Percentiles rank a stretch among this genome's conserved stretches.
Conservation (phyloP, 179 eudicot species). For the Silene coronaria region DNA sequence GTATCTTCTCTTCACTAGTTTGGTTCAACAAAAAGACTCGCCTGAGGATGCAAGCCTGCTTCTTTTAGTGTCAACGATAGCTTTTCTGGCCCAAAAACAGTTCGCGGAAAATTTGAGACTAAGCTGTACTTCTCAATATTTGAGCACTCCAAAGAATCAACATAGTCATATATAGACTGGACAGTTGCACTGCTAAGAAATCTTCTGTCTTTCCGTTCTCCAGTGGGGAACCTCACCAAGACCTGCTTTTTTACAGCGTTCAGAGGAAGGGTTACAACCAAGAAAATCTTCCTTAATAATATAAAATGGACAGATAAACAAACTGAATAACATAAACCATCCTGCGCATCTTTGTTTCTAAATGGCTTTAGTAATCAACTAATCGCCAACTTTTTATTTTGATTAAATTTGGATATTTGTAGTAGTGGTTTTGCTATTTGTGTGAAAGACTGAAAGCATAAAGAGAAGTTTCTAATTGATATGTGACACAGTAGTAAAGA, state of each 20-base stretch:
- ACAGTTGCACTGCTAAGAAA: constrained; percentile 58
- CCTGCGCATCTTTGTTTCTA: background rate
- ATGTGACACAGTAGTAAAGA: no score
- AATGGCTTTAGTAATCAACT: no score
- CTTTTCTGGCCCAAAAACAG: constrained; percentile 72
- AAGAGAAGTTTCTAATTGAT: no score
- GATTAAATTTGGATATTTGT: no score
- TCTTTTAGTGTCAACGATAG: constrained; percentile 61
- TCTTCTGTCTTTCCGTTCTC: constrained; percentile 83
- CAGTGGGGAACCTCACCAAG: constrained; percentile 88
- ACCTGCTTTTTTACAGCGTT: constrained; percentile 37
- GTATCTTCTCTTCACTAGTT: constrained; percentile 34
- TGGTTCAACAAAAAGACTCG: constrained; percentile 82
- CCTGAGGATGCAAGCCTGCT: constrained; percentile 92
- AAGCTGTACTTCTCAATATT: constrained; percentile 63
- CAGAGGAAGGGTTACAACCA: background rate
- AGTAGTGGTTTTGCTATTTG: no score
- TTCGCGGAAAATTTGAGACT: constrained; percentile 85
- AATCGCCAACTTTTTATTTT: no score
- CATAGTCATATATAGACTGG: constrained; percentile 81
- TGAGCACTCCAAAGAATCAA: constrained; percentile 82
- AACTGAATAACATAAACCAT: background rate
- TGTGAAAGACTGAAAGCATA: no score
- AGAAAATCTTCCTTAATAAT: background rate
- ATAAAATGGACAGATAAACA: background rate